These are phyloP conservation scores for Euphrasia confusa DNA, from an alignment of 257 asterid species.

Conservation along the genomic window DNA sequence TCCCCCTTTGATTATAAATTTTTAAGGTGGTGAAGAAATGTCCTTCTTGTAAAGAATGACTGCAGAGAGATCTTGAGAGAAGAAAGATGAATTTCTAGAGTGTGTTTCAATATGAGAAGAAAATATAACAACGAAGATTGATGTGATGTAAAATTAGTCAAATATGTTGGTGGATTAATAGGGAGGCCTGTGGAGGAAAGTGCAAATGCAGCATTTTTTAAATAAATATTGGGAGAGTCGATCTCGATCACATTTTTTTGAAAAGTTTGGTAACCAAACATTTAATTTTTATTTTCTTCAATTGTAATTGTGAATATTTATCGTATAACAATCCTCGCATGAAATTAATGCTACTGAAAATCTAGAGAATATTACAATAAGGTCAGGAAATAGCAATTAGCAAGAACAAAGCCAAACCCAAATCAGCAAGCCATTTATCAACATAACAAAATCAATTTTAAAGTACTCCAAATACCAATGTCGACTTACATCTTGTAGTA, in stretches of 20 bases:
- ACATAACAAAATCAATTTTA: background rate
- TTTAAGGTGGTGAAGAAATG: too few relatives aligned
- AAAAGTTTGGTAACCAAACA: background rate
- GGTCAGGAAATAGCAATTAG: background rate
- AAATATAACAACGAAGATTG: background rate
- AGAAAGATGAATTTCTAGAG: background rate
- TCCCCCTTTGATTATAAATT: background rate
- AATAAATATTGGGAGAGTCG: too few relatives aligned
- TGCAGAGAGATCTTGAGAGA: too few relatives aligned
- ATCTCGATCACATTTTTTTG: too few relatives aligned
- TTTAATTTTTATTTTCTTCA: background rate
- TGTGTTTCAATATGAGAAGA: background rate
- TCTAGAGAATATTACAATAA: background rate
- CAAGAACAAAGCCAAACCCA: constrained; percentile 14
- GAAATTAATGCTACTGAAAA: background rate
- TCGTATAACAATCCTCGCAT: background rate
- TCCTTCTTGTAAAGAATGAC: too few relatives aligned
- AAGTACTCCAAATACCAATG: background rate
- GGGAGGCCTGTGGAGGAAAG: too few relatives aligned
- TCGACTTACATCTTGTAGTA: constrained; percentile 77
- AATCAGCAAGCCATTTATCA: background rate
- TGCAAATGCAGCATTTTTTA: too few relatives aligned
- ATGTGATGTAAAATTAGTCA: background rate
- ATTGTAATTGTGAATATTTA: constrained; percentile 1
- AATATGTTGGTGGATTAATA: too few relatives aligned